Percentiles rank a stretch among this genome's conserved stretches.
Conservation (phyloP, 306 rosid species). For the Prunus mira region DNA sequence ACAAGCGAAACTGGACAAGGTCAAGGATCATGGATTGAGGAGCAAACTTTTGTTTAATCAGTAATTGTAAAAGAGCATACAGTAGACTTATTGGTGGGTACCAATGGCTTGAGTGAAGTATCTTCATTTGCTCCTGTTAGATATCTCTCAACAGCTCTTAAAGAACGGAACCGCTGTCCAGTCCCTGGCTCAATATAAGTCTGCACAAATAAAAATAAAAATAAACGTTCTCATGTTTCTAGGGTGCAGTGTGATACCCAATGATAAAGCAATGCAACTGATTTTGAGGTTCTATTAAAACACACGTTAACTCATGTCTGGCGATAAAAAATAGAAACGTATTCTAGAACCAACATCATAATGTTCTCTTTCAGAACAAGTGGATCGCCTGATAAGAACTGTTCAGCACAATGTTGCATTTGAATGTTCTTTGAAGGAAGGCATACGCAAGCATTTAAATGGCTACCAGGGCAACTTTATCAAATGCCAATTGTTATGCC, state of each 20-base stretch:
- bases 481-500: not conserved
- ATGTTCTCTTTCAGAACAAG: not conserved
- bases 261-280: not conserved
- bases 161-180: constrained; percentile 34
- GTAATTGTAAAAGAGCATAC: constrained; percentile 7
- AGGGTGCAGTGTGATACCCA: not conserved
- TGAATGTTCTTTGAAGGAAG: not conserved
- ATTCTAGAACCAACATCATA: not conserved
- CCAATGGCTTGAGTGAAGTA: constrained; percentile 34
- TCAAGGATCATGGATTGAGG: constrained; percentile 15
- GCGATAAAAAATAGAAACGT: not conserved
- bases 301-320: not conserved
- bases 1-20: constrained; percentile 22
- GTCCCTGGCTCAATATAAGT: constrained; percentile 34
- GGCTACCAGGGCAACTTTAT: not conserved
- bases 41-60: constrained; percentile 9
- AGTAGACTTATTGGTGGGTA: constrained; percentile 13
- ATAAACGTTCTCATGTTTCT: not conserved
- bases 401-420: not conserved
- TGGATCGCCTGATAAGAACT: not conserved
- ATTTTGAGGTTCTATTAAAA: not conserved
- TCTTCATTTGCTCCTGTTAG: constrained; percentile 25
- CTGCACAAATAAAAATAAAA: constrained; percentile 29
- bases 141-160: constrained; percentile 38
- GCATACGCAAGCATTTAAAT: not conserved